Conservation (phyloP, 371 early-diverging fungal genomes). For the Entomophthora muscae region DNA sequence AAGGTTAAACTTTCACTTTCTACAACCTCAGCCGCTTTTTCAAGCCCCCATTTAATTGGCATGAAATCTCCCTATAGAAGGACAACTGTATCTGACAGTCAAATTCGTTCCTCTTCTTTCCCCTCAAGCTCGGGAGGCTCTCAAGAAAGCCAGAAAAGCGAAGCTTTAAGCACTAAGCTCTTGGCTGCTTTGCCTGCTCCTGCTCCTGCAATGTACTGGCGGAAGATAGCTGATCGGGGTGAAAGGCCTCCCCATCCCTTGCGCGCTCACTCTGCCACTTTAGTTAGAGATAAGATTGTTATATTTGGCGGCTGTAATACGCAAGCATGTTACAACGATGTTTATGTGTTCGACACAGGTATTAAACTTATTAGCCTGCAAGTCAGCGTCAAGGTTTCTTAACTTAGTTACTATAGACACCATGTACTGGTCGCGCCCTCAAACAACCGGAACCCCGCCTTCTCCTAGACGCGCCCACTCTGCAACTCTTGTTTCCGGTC, state of each 20-base stretch:
- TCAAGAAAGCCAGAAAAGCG: not conserved
- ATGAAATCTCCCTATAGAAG: not conserved
- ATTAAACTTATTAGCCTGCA: no score
- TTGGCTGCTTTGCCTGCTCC: constrained; percentile 27
- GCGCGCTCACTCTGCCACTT: constrained; percentile 61
- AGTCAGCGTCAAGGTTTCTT: no score
- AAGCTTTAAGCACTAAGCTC: not conserved
- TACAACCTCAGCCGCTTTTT: not conserved
- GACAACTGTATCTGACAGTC: not conserved
- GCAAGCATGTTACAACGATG: constrained; percentile 45
- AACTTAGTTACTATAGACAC: constrained; percentile 50
- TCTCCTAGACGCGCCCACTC: constrained; percentile 75
- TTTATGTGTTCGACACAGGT: constrained; percentile 68
- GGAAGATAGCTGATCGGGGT: constrained; percentile 44
- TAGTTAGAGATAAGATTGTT: constrained; percentile 54
- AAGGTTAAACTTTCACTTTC: not conserved
- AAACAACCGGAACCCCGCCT: constrained; percentile 42
- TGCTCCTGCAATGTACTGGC: constrained; percentile 81
- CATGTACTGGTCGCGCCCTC: constrained; percentile 60
- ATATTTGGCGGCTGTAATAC: constrained; percentile 82
- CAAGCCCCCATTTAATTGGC: not conserved
- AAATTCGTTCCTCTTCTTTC: not conserved
- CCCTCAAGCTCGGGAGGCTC: not conserved
- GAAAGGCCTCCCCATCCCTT: constrained; percentile 41
- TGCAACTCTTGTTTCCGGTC: constrained; percentile 42